Conservation (phyloP, 2,329 filamentous ascomycete genomes). For the Biscogniauxia marginata region DNA sequence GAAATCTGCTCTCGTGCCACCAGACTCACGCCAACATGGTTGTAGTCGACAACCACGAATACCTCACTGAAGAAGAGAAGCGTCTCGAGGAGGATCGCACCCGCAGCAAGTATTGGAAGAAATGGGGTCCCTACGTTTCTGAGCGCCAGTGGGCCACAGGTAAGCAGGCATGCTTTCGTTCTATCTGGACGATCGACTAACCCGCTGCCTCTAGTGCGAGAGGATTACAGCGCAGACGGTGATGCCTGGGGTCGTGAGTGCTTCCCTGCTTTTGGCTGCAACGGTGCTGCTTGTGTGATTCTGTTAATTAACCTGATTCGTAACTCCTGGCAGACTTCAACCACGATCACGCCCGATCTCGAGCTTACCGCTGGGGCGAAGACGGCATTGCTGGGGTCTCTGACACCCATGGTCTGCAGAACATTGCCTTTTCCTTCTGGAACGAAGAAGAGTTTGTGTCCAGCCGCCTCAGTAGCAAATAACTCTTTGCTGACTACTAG, state of each 20-base stretch:
- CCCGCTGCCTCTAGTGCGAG: conserved; percentile 59
- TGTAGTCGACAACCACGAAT: conserved; percentile 82
- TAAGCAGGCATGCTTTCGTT: conserved; percentile 40
- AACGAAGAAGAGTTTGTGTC: conserved; percentile 81
- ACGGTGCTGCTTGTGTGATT: not conserved
- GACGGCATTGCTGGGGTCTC: conserved; percentile 94
- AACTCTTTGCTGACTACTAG: conserved; percentile 37
- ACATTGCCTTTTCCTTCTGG: conserved; percentile 96
- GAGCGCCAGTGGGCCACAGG: conserved; percentile 96
- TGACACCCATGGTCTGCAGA: conserved; percentile 86
- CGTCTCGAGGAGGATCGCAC: conserved; percentile 83
- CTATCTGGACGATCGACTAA: conserved; percentile 11
- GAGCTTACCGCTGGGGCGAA: conserved; percentile 92
- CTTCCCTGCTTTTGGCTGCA: conserved; percentile 3
- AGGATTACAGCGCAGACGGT: conserved; percentile 87
- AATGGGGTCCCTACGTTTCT: conserved; percentile 91
- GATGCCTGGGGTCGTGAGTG: conserved; percentile 93
- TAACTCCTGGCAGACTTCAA: conserved; percentile 69
- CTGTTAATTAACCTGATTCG: conserved; percentile 24
- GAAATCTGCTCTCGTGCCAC: not conserved
- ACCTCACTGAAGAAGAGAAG: conserved; percentile 86
- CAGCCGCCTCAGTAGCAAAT: not conserved
- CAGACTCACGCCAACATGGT: conserved; percentile 62
- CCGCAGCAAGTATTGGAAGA: conserved; percentile 92
- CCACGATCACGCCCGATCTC: conserved; percentile 85